A percentile compares a stretch with the other conserved stretches of the same genome.
phyloP scores from a whole-genome alignment of 2,329 filamentous ascomycete genomes.

The Epichloe sp. region DNA sequence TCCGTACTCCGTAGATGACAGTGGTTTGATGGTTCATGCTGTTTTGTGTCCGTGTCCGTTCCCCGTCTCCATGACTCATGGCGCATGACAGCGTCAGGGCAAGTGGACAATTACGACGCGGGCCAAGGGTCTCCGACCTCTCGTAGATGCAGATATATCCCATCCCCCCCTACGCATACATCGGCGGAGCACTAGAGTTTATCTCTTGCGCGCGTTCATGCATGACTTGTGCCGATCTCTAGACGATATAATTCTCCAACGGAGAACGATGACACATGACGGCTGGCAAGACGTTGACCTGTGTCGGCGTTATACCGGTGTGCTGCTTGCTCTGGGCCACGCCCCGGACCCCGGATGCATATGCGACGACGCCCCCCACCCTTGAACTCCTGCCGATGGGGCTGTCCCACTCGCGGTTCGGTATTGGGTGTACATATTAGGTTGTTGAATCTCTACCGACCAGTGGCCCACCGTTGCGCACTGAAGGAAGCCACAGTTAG shows the following conservation, averaged over 20 bases:
- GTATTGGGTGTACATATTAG: not conserved
- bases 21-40: not conserved
- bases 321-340: not conserved
- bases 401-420: not conserved
- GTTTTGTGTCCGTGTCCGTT: not conserved
- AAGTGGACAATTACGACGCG: not conserved
- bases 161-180: not conserved
- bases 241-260: not conserved
- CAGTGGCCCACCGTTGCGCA: not conserved
- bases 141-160: not conserved
- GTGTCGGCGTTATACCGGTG: constrained; percentile 4
- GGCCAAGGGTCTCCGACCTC: not conserved
- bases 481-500: not conserved
- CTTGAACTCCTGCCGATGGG: not conserved
- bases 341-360: not conserved
- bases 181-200: not conserved
- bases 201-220: not conserved
- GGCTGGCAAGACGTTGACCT: not conserved
- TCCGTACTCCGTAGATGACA: not conserved
- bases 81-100: not conserved
- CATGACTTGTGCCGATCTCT: constrained; percentile 1
- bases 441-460: not conserved
- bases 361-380: not conserved
- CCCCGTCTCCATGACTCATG: not conserved
- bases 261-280: not conserved